phyloP scores from a whole-genome alignment of 805 yeast species.

The Ogataea pilisensis region DNA sequence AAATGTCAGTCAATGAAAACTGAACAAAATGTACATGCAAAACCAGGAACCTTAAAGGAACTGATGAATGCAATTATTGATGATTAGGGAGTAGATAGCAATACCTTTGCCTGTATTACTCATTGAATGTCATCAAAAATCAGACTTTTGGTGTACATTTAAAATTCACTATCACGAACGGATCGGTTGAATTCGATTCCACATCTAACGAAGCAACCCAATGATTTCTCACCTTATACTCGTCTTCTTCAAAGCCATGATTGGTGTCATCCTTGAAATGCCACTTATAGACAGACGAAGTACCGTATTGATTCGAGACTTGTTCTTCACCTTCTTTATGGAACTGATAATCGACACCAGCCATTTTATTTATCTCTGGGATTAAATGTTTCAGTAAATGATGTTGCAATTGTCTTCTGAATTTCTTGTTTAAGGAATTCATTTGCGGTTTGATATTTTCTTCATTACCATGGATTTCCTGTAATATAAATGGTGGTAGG shows the following conservation, averaged over 20 bases:
- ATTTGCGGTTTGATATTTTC: slow-evolving; percentile 69
- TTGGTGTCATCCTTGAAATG: slow-evolving; percentile 54
- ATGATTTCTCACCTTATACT: slow-evolving; percentile 46
- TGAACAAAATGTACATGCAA: too few relatives aligned
- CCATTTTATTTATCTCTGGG: slow-evolving; percentile 57
- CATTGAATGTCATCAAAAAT: too few relatives aligned
- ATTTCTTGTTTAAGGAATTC: slow-evolving; percentile 68
- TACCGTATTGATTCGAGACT: slow-evolving; percentile 38
- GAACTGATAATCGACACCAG: slow-evolving; percentile 46
- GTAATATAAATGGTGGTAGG: slow-evolving; percentile 69
- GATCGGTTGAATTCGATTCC: slow-evolving; percentile 61
- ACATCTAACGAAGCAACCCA: slow-evolving; percentile 65
- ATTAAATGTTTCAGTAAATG: slow-evolving; percentile 69
- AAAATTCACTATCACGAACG: slow-evolving; percentile 64
- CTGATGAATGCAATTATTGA: too few relatives aligned
- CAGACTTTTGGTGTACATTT: slow-evolving; percentile 22
- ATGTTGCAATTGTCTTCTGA: slow-evolving; percentile 69
- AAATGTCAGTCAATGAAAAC: too few relatives aligned
- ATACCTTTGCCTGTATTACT: too few relatives aligned
- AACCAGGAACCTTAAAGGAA: too few relatives aligned
- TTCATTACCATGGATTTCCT: slow-evolving; percentile 62
- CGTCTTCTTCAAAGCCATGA: slow-evolving; percentile 49
- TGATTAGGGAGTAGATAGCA: too few relatives aligned
- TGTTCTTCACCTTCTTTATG: slow-evolving; percentile 46
- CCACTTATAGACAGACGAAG: slow-evolving; percentile 53